Evolutionary conservation across 148 eudicot species (phyloP).

Genomic region (Rhododendron williamsianum): DNA sequence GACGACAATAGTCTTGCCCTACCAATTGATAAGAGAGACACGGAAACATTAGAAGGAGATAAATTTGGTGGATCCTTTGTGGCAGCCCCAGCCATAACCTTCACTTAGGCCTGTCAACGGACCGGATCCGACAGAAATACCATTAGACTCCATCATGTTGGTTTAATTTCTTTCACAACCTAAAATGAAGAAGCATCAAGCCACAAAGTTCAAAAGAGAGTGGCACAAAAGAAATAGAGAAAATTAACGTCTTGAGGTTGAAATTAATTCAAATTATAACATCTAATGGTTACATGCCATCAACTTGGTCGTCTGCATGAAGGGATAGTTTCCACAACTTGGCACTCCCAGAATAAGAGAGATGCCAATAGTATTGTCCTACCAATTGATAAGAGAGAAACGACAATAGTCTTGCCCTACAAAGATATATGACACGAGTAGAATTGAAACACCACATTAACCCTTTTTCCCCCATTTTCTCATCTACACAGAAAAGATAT

Average conservation of each 20-base stretch:
- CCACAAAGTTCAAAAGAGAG: slow-evolving; percentile 12
- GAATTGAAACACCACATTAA: too few relatives aligned
- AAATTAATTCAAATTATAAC: neutral
- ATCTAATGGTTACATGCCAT: slow-evolving; percentile 33
- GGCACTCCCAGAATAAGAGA: slow-evolving; percentile 14
- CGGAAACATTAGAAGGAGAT: slow-evolving; percentile 20
- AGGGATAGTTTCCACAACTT: slow-evolving; percentile 15
- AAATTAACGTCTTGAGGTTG: neutral
- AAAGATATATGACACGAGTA: too few relatives aligned
- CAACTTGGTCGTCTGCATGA: slow-evolving; percentile 25
- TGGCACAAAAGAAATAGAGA: neutral
- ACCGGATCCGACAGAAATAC: slow-evolving; percentile 14
- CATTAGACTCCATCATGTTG: slow-evolving; percentile 22
- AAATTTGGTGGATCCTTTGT: slow-evolving; percentile 17
- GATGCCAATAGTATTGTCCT: too few relatives aligned
- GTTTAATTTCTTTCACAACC: slow-evolving; percentile 33
- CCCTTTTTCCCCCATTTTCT: too few relatives aligned
- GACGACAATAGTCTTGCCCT: too few relatives aligned
- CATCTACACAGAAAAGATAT: too few relatives aligned
- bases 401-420: too few relatives aligned
- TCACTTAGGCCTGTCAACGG: too few relatives aligned
- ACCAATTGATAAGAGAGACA: too few relatives aligned
- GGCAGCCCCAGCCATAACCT: slow-evolving; percentile 17
- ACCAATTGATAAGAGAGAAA: too few relatives aligned
- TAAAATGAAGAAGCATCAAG: slow-evolving; percentile 14